These are phyloP conservation scores for Zasmidium citrigriseum DNA, from an alignment of 2,329 filamentous ascomycete species.

Conservation along the genomic window DNA sequence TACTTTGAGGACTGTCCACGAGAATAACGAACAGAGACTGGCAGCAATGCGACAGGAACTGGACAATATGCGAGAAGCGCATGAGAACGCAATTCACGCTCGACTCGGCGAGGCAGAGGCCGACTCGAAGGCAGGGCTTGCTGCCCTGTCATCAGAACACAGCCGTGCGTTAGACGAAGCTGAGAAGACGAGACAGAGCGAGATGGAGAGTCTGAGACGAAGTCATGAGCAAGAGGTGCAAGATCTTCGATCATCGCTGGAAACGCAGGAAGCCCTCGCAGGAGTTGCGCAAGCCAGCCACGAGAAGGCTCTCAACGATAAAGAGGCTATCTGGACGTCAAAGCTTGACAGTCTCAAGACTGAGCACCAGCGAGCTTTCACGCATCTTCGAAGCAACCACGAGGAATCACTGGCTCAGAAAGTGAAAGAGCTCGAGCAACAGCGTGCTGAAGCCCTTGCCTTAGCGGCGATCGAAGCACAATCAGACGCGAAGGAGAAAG, in stretches of 20 bases:
- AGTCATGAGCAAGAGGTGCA: constrained; percentile 11
- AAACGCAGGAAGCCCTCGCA: constrained; percentile 11
- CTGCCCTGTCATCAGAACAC: constrained; percentile 14
- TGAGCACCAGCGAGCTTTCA: constrained; percentile 21
- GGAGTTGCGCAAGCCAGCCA: constrained; percentile 17
- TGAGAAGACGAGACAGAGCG: constrained; percentile 8
- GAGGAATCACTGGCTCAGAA: constrained; percentile 16
- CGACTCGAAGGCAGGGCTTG: constrained; percentile 6
- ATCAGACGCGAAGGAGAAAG: constrained; percentile 18
- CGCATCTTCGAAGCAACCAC: constrained; percentile 15
- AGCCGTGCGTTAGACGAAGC: constrained; percentile 11
- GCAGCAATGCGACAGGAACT: constrained; percentile 9
- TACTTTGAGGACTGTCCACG: constrained; percentile 1
- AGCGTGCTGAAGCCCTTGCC: constrained; percentile 14
- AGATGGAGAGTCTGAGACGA: constrained; percentile 15
- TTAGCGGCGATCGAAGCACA: constrained; percentile 18
- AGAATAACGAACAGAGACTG: constrained; percentile 10
- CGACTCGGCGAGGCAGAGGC: constrained; percentile 19
- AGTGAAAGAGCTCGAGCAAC: constrained; percentile 12
- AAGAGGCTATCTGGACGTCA: constrained; percentile 22
- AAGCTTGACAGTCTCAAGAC: constrained; percentile 22
- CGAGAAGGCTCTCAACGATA: constrained; percentile 18
- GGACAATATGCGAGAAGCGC: constrained; percentile 7
- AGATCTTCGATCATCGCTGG: constrained; percentile 14
- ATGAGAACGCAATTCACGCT: constrained; percentile 8